Percentiles rank a stretch among this genome's conserved stretches.
phyloP scores from a whole-genome alignment of 768 basidiomycete genomes.

The Psilocybe subaeruginosa region DNA sequence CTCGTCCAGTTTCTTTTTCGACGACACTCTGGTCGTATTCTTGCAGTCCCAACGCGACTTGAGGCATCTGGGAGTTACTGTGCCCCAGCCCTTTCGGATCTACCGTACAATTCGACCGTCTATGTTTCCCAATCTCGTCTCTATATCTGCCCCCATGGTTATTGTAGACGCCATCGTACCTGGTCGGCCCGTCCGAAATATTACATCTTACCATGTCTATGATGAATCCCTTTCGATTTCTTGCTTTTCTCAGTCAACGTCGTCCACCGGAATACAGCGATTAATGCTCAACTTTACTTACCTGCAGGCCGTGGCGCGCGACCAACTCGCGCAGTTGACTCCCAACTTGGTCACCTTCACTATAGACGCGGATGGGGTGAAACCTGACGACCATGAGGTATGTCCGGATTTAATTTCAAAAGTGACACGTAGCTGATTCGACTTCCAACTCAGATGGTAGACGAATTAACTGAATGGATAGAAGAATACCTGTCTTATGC shows the following conservation, averaged over 20 bases:
- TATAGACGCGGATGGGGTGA: constrained; percentile 22
- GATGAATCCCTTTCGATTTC: constrained; percentile 15
- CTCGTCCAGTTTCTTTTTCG: constrained; percentile 20
- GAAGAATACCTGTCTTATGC: constrained; percentile 24
- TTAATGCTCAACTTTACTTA: constrained; percentile 22
- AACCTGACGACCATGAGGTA: constrained; percentile 24
- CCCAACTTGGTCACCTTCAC: constrained; percentile 19
- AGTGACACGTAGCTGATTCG: background rate
- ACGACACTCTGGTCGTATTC: constrained; percentile 18
- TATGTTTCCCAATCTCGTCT: constrained; percentile 18
- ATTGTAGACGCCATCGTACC: constrained; percentile 22
- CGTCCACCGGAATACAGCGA: constrained; percentile 20
- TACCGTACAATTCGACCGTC: constrained; percentile 5
- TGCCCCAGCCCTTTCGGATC: background rate
- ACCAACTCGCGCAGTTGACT: constrained; percentile 16
- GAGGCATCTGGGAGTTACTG: constrained; percentile 14
- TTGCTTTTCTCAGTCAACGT: constrained; percentile 20
- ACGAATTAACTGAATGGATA: constrained; percentile 24
- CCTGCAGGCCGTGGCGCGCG: constrained; percentile 15
- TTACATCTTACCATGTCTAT: constrained; percentile 14
- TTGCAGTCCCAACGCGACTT: constrained; percentile 19
- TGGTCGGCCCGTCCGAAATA: constrained; percentile 21
- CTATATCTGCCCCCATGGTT: constrained; percentile 22
- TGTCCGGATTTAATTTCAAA: background rate
- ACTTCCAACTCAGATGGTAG: constrained; percentile 17